phyloP scores from a whole-genome alignment of 345 rosid genomes.

The Linum tenue region DNA sequence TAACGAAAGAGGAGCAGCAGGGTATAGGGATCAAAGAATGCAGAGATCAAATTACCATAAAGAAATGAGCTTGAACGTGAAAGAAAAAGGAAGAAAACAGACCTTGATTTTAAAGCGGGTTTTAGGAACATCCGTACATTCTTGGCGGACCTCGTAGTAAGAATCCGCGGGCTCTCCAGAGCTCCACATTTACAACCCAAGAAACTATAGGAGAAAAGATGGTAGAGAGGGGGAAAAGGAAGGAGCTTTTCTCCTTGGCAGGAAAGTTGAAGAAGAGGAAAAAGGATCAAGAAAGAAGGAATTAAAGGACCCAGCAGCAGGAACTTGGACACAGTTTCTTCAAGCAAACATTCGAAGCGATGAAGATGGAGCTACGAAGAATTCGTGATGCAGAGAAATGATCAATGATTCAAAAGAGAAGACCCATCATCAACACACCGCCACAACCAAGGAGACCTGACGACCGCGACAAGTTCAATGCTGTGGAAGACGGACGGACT shows the following conservation, averaged over 20 bases:
- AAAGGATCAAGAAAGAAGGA: not conserved
- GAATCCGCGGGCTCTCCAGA: constrained; percentile 63
- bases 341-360: no score
- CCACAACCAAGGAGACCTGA: no score
- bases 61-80: not conserved
- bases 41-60: not conserved
- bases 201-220: not conserved
- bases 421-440: no score
- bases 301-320: not conserved
- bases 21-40: not conserved
- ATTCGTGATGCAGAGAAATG: not conserved
- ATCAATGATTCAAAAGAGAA: no score
- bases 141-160: constrained; percentile 84
- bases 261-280: not conserved
- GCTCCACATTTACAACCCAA: constrained; percentile 60
- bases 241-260: not conserved
- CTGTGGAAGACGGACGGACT: no score
- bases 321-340: not conserved
- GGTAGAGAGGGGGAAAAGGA: not conserved
- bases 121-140: constrained; percentile 86
- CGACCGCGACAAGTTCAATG: no score
- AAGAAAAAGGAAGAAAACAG: constrained; percentile 2
- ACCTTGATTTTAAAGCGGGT: constrained; percentile 93
- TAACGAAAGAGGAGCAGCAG: not conserved
- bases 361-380: not conserved